Evolutionary conservation across 768 basidiomycete genomes (phyloP).

Genomic region (Amanita jacksonii): DNA sequence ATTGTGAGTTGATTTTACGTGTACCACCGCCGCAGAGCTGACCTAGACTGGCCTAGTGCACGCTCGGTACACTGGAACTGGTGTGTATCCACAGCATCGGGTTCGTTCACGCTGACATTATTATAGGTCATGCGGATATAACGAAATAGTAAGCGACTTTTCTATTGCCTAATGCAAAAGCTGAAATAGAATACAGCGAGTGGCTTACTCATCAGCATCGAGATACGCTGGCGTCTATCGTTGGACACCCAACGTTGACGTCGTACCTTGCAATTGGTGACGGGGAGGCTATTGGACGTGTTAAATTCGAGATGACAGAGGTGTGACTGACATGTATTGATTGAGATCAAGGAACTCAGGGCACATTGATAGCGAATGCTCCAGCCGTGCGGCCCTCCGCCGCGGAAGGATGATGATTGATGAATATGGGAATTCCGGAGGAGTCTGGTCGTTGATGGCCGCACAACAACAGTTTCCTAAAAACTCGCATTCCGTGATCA

Average conservation of each 20-base stretch:
- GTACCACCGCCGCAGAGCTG: conserved; percentile 11
- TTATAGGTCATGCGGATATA: conserved; percentile 84
- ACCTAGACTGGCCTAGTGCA: conserved; percentile 51
- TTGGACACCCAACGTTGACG: conserved; percentile 79
- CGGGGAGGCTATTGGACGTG: conserved; percentile 80
- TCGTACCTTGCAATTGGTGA: conserved; percentile 92
- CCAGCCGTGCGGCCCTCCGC: conserved; percentile 90
- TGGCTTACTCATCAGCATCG: conserved; percentile 98
- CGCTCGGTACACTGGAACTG: conserved; percentile 92
- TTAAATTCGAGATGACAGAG: conserved; percentile 9
- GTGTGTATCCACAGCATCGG: conserved; percentile 33
- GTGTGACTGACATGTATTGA: not conserved
- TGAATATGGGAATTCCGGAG: too few relatives aligned
- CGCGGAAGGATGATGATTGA: conserved; percentile 77
- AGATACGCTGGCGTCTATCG: conserved; percentile 88
- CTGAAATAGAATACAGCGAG: conserved; percentile 48
- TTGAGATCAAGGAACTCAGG: not conserved
- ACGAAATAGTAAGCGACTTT: conserved; percentile 75
- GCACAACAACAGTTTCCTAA: not conserved
- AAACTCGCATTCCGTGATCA: not conserved
- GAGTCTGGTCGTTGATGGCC: too few relatives aligned
- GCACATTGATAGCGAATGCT: conserved; percentile 64
- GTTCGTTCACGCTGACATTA: conserved; percentile 2
- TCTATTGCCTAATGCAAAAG: conserved; percentile 9
- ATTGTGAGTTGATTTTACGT: conserved; percentile 47